Conservation (phyloP, 768 basidiomycete species). For the Podaxis sp. region DNA sequence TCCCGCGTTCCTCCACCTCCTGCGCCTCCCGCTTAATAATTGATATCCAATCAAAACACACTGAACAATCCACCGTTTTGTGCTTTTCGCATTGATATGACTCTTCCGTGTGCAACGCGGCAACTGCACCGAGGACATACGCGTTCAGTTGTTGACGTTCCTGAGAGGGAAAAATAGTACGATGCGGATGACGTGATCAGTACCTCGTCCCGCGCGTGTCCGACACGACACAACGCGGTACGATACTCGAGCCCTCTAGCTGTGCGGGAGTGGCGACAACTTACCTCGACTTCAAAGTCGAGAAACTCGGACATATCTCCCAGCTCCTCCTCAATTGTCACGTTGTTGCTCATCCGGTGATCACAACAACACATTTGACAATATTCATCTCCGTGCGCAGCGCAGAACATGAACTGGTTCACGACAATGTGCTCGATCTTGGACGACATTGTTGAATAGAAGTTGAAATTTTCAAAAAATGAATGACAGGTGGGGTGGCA, state of each 20-base stretch:
- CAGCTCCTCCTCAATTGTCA: constrained; percentile 27
- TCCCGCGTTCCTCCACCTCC: constrained; percentile 21
- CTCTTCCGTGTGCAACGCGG: constrained; percentile 13
- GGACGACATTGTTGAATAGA: neutral
- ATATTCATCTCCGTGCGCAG: constrained; percentile 31
- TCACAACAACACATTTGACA: constrained; percentile 32
- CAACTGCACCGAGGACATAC: constrained; percentile 12
- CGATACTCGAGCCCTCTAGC: too few relatives aligned
- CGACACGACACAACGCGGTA: too few relatives aligned
- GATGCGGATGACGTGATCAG: neutral
- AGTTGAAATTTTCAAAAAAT: neutral
- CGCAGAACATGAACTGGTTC: constrained; percentile 33
- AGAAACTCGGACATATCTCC: constrained; percentile 20
- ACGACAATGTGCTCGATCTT: constrained; percentile 25
- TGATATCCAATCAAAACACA: constrained; percentile 37
- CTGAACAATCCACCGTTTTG: constrained; percentile 27
- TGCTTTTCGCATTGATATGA: constrained; percentile 30
- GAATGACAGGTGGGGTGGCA: neutral
- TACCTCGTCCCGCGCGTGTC: neutral
- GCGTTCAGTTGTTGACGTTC: constrained; percentile 18
- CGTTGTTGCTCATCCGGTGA: constrained; percentile 33
- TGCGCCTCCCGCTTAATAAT: constrained; percentile 28
- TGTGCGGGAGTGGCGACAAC: neutral
- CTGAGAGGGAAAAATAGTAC: neutral
- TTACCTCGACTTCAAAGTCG: constrained; percentile 18